Percentiles rank a stretch among this genome's conserved stretches.
Evolutionary conservation across 208 protist genomes (phyloP).

Genomic region (Leishmania mexicana): DNA sequence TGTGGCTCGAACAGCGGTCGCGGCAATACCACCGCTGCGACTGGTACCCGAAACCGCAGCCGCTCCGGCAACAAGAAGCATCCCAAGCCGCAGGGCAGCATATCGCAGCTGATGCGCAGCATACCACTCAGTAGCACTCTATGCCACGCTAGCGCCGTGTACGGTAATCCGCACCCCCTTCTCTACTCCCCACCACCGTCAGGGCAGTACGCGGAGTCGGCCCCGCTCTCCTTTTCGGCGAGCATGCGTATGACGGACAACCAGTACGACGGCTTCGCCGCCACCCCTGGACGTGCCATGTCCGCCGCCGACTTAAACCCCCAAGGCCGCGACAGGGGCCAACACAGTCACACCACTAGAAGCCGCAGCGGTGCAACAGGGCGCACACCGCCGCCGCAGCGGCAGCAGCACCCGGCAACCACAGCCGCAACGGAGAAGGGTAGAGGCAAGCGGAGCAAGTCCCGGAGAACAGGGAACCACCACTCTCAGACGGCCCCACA

Average conservation of each 20-base stretch:
- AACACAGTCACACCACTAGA: not conserved
- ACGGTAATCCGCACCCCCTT: constrained; percentile 82
- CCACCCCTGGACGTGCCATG: not conserved
- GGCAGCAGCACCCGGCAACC: not conserved
- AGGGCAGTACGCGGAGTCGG: constrained; percentile 10
- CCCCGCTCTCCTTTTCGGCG: constrained; percentile 2
- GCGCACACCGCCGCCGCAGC: not conserved
- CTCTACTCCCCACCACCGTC: constrained; percentile 45
- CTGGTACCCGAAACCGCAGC: constrained; percentile 19
- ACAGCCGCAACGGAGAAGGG: not conserved
- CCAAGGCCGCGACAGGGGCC: not conserved
- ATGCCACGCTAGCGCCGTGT: constrained; percentile 56
- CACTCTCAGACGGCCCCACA: not conserved
- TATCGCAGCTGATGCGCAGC: constrained; percentile 47
- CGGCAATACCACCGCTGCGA: constrained; percentile 6
- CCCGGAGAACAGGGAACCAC: not conserved
- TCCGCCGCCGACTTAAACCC: not conserved
- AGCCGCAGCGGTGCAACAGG: not conserved
- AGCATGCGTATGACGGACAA: not conserved
- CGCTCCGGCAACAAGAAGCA: constrained; percentile 17
- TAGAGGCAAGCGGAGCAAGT: not conserved
- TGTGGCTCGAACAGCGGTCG: constrained; percentile 1
- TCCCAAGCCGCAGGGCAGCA: constrained; percentile 10
- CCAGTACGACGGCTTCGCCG: not conserved
- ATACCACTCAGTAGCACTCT: constrained; percentile 69